Evolutionary conservation across 202 grass and related monocot species (phyloP).

Genomic region (Tripidium arundinaceum): DNA sequence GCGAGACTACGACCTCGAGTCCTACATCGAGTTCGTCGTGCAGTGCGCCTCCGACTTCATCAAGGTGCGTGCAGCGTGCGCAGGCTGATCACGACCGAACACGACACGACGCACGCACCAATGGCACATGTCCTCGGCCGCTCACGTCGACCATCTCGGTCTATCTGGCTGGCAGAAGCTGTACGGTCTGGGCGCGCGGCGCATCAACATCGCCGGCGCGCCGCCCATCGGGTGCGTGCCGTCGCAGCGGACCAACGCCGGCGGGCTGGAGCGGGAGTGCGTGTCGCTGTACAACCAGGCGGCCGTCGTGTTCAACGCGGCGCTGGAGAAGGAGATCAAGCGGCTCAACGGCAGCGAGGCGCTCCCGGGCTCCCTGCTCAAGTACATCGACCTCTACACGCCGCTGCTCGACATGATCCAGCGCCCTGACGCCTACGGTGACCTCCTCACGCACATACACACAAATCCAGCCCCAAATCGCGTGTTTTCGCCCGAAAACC

Average conservation of each 20-base stretch:
- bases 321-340: slow-evolving; percentile 52
- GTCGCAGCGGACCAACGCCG: slow-evolving; percentile 73
- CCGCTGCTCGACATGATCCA: slow-evolving; percentile 71
- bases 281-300: slow-evolving; percentile 74
- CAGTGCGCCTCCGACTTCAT: slow-evolving; percentile 63
- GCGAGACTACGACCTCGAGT: slow-evolving; percentile 67
- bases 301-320: slow-evolving; percentile 50
- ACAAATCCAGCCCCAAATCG: neutral
- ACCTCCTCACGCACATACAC: neutral
- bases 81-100: too few species aligned
- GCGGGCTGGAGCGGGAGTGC: slow-evolving; percentile 57
- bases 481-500: neutral
- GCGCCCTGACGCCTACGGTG: slow-evolving; percentile 54
- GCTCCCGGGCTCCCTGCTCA: slow-evolving; percentile 44
- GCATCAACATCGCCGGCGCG: slow-evolving; percentile 41
- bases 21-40: slow-evolving; percentile 72
- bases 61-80: slow-evolving; percentile 9
- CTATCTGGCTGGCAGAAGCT: slow-evolving; percentile 30
- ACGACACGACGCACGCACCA: neutral
- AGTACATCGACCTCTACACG: slow-evolving; percentile 62
- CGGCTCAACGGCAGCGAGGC: slow-evolving; percentile 46
- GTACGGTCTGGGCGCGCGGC: slow-evolving; percentile 44
- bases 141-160: neutral
- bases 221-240: slow-evolving; percentile 77
- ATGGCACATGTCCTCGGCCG: neutral